Evolutionary conservation across 768 basidiomycete species (phyloP), one percentile per base, ranked within the genome.

Genomic region (Psilocybe sp.): DNA sequence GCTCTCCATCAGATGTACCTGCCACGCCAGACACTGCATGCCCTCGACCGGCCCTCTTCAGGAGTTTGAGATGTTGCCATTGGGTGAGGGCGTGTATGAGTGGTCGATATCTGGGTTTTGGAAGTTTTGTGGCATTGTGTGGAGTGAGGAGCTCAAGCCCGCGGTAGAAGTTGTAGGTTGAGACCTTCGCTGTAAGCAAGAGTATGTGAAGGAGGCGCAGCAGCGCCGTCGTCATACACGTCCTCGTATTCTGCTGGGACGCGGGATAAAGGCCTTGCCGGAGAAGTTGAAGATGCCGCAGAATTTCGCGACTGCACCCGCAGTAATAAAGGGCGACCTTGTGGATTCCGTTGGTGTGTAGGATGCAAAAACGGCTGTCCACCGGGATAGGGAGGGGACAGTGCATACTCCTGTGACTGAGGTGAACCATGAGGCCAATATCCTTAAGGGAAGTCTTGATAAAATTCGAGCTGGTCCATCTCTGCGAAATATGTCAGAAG

Each of bases 11-110:
- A 1, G 36, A 6, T 0, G 60, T 61, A 1, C 51, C 50, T 0
- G 35, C 52, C 0, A 50, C 49, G 1, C 53, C 54, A 1, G 32
- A 20, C 1, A 40, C 11, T 16, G 52, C 52, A 28, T 59, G 57
- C 8, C 53, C 64, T 14, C 56, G 40, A 2, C 64, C 64, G 6
- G 47, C 52, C 43, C 61, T 46, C 44, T 64, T 62, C 35, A 66
- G 40, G 28, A 59, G n/a, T 15, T 56, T 54, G 8, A 66, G 41
- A 41, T 63, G 60, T 0, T 51, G 51, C 51, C 55, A 66, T 32
- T 60, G 45, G 2, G 42, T 18, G 9, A 51, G 20, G 43, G 45
- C 45, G 3, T 42, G 45, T 3, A 42, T 14, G 1, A 52, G 39
- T 9, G 38, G 16, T 19, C 34, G 13, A 23, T 47, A 47, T 18